Conservation (phyloP, 768 basidiomycete species). For the Royoungia palumana region DNA sequence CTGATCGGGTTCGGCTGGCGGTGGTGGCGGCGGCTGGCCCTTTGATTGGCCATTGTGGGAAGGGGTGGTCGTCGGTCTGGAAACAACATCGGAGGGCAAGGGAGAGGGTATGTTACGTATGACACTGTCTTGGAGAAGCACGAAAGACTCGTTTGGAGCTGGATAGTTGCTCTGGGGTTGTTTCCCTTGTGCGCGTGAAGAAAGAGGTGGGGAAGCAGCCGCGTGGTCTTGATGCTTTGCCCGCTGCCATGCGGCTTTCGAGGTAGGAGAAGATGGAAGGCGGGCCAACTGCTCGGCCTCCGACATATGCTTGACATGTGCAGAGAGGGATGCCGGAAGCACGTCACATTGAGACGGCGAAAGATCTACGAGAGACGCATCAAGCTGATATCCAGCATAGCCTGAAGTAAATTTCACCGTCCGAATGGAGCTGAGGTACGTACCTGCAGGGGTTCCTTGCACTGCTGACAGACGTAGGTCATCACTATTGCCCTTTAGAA, state of each 20-base stretch:
- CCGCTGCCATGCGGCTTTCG: slow-evolving; percentile 62
- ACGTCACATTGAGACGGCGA: slow-evolving; percentile 86
- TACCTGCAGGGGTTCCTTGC: slow-evolving; percentile 87
- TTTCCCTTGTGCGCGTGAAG: slow-evolving; percentile 58
- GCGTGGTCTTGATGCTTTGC: slow-evolving; percentile 42
- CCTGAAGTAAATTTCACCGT: slow-evolving; percentile 9
- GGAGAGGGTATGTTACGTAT: slow-evolving; percentile 66
- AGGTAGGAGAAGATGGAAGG: slow-evolving; percentile 47
- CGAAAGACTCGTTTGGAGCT: slow-evolving; percentile 84
- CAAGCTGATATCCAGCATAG: slow-evolving; percentile 47
- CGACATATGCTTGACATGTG: slow-evolving; percentile 36
- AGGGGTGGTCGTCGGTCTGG: slow-evolving; percentile 42
- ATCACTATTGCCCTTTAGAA: slow-evolving; percentile 23
- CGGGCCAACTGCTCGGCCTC: slow-evolving; percentile 45
- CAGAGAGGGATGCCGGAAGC: slow-evolving; percentile 61
- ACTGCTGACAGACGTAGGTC: slow-evolving; percentile 76
- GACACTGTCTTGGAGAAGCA: slow-evolving; percentile 82
- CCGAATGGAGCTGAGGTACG: slow-evolving; percentile 2
- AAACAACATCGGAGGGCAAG: slow-evolving; percentile 37
- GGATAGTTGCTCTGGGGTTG: slow-evolving; percentile 51
- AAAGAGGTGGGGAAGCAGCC: slow-evolving; percentile 37
- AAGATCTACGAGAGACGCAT: slow-evolving; percentile 87
- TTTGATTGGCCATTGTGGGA: slow-evolving; percentile 32
- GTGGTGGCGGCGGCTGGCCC: slow-evolving; percentile 23
- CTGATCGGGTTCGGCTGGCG: slow-evolving; percentile 45